A percentile compares a stretch with the other conserved stretches of the same genome.
These are phyloP conservation scores for Petasospora fabianii DNA, from an alignment of 1,139 yeast genomes.

Conservation along the genomic window DNA sequence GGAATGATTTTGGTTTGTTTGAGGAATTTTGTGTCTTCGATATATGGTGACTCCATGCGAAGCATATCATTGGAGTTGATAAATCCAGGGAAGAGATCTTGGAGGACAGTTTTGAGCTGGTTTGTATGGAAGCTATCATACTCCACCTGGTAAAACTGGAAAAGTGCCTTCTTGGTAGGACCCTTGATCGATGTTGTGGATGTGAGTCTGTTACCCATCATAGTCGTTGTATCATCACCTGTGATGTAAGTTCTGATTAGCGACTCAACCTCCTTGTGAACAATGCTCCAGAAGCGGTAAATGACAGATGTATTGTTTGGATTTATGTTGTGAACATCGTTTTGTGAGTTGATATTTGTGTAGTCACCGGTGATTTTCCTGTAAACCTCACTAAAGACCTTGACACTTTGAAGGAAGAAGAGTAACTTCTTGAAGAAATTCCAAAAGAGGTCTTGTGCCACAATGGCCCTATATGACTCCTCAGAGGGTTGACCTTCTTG, in stretches of 20 bases:
- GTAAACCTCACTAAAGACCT: constrained; percentile 58
- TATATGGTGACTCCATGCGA: constrained; percentile 45
- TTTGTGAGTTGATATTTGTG: constrained; percentile 2
- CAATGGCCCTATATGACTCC: constrained; percentile 48
- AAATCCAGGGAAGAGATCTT: constrained; percentile 63
- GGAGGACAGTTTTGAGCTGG: constrained; percentile 44
- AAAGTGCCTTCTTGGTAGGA: constrained; percentile 30
- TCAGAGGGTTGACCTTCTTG: constrained; percentile 3
- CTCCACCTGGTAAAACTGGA: constrained; percentile 47
- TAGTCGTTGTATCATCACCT: constrained; percentile 23
- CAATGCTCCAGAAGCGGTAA: constrained; percentile 51
- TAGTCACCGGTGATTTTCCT: constrained; percentile 25
- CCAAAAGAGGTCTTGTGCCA: constrained; percentile 69
- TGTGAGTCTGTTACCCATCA: constrained; percentile 13
- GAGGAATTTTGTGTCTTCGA: constrained; percentile 54
- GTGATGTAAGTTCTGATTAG: constrained; percentile 57
- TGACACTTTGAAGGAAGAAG: constrained; percentile 66
- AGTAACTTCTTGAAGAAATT: constrained; percentile 60
- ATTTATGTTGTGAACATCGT: constrained; percentile 13
- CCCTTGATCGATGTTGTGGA: constrained; percentile 4
- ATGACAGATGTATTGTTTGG: constrained; percentile 38
- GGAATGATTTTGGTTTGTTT: constrained; percentile 68
- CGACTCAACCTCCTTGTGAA: constrained; percentile 55
- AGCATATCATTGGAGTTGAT: constrained; percentile 33
- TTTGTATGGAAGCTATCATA: constrained; percentile 38